Conservation (phyloP, 495 filamentous ascomycete genomes). For the Xylaria palmicola region DNA sequence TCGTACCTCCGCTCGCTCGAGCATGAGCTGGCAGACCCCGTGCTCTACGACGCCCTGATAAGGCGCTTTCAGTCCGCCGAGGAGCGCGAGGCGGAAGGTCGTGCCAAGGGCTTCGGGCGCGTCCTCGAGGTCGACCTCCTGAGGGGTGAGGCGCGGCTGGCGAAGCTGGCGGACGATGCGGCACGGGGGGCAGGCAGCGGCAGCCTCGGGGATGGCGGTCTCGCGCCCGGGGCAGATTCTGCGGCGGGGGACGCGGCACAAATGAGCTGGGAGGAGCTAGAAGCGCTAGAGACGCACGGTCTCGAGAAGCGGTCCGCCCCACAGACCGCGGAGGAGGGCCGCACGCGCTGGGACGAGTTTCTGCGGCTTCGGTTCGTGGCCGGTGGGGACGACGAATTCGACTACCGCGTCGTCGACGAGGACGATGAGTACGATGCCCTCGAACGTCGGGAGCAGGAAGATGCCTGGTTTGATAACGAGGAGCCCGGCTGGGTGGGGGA, state of each 20-base stretch:
- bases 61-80: conserved; percentile 71
- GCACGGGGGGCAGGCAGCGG: not conserved
- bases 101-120: conserved; percentile 70
- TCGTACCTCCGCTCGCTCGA: conserved; percentile 40
- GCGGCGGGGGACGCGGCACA: conserved; percentile 45
- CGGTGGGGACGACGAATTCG: conserved; percentile 74
- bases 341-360: conserved; percentile 63
- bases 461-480: conserved; percentile 77
- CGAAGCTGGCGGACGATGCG: conserved; percentile 20
- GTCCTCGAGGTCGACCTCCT: conserved; percentile 68
- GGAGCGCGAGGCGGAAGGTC: conserved; percentile 71
- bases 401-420: conserved; percentile 66
- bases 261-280: conserved; percentile 29
- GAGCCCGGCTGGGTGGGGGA: conserved; percentile 62
- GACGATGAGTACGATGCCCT: conserved; percentile 69
- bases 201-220: not conserved
- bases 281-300: conserved; percentile 19
- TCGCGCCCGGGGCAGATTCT: not conserved
- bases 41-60: conserved; percentile 77
- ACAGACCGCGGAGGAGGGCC: conserved; percentile 61
- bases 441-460: conserved; percentile 57
- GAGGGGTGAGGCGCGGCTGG: conserved; percentile 71
- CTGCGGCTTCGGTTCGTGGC: conserved; percentile 68
- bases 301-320: conserved; percentile 60
- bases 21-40: conserved; percentile 60